A percentile compares a stretch with the other conserved stretches of the same genome.
phyloP scores from a whole-genome alignment of 805 yeast species.

The Danielia reshetovae region DNA sequence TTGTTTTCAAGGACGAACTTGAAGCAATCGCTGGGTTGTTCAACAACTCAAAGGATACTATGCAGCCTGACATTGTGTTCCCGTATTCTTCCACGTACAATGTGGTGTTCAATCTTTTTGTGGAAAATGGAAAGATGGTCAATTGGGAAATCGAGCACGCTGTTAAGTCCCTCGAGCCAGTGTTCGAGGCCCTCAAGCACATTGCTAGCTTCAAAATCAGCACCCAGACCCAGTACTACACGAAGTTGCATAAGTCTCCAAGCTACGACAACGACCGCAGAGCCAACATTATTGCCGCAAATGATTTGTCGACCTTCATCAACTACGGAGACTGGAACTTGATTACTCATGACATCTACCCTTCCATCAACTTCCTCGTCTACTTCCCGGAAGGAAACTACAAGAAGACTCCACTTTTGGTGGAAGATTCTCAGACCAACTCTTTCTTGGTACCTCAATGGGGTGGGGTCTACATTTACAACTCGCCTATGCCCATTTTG shows the following conservation, averaged over 20 bases:
- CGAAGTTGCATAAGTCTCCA: constrained; percentile 33
- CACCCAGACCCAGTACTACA: constrained; percentile 72
- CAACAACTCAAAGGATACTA: constrained; percentile 1
- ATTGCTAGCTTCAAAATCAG: constrained; percentile 73
- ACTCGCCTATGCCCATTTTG: constrained; percentile 29
- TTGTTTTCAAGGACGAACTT: constrained; percentile 39
- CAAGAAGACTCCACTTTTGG: constrained; percentile 44
- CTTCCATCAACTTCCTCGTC: constrained; percentile 66
- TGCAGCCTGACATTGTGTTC: constrained; percentile 32
- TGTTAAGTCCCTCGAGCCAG: constrained; percentile 50
- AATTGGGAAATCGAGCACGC: constrained; percentile 71
- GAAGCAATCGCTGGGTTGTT: constrained; percentile 21
- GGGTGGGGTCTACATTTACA: constrained; percentile 69
- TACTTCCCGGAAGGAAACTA: constrained; percentile 53
- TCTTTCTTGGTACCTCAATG: constrained; percentile 83
- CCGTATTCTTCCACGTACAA: constrained; percentile 66
- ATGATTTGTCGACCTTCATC: constrained; percentile 68
- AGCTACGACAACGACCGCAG: constrained; percentile 20
- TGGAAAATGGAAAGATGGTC: constrained; percentile 63
- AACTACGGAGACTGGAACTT: constrained; percentile 85
- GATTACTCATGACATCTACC: constrained; percentile 54
- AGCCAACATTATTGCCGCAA: constrained; percentile 36
- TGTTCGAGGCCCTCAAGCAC: constrained; percentile 48
- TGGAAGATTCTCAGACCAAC: constrained; percentile 46
- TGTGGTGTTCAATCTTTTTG: constrained; percentile 68